Conservation (phyloP, 208 protist genomes). For the Leishmania tropica region DNA sequence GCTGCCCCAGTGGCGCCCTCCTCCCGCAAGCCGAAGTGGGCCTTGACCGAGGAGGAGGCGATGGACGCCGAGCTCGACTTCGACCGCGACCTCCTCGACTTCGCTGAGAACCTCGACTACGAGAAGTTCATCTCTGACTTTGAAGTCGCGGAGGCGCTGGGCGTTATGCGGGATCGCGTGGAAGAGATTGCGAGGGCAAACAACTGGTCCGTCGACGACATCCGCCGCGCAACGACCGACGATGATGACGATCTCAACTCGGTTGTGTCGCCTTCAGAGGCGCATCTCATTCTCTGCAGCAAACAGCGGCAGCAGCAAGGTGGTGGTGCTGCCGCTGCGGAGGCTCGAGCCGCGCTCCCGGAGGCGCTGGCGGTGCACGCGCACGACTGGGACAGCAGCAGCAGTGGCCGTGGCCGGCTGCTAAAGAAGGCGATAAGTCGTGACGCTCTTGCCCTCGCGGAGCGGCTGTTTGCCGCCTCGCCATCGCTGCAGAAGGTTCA, state of each 20-base stretch:
- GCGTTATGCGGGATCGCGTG: constrained; percentile 91
- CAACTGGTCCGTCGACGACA: constrained; percentile 73
- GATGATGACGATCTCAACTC: constrained; percentile 50
- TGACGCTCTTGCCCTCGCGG: constrained; percentile 79
- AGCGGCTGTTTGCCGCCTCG: constrained; percentile 83
- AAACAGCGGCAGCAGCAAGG: constrained; percentile 7
- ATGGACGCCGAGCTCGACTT: constrained; percentile 78
- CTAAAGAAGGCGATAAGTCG: constrained; percentile 75
- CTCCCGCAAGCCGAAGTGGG: constrained; percentile 86
- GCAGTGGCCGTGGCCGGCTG: constrained; percentile 43
- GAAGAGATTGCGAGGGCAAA: constrained; percentile 77
- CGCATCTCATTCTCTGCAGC: constrained; percentile 10
- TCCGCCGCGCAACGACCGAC: constrained; percentile 43
- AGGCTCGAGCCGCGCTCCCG: constrained; percentile 32
- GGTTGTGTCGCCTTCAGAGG: constrained; percentile 33
- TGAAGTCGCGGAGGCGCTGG: constrained; percentile 86
- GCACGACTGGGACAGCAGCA: constrained; percentile 64
- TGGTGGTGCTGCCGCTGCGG: constrained; percentile 1
- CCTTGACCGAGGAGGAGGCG: constrained; percentile 91
- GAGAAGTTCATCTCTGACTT: constrained; percentile 91
- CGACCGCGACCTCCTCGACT: constrained; percentile 79
- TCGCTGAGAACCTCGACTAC: constrained; percentile 89
- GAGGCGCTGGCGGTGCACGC: constrained; percentile 42
- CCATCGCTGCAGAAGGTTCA: constrained; percentile 87
- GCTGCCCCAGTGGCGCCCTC: constrained; percentile 1